A percentile compares a stretch with the other conserved stretches of the same genome.
Conservation (phyloP, 305 asterid species). For the Plantago coronopus region DNA sequence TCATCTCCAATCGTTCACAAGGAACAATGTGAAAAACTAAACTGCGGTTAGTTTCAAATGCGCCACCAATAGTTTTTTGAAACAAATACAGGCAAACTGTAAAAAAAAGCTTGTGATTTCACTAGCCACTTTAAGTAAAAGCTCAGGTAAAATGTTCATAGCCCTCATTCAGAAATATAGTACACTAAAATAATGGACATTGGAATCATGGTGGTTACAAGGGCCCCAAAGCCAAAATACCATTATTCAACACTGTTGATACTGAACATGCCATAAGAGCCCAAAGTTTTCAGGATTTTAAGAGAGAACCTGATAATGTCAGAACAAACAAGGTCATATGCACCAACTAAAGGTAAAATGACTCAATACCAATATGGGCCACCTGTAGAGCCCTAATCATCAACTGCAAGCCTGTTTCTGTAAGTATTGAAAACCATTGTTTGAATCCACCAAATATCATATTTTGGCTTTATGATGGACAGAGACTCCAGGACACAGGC, state of each 20-base stretch:
- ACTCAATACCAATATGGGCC: slow-evolving; percentile 25
- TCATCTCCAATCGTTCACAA: no score
- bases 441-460: slow-evolving; percentile 25
- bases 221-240: slow-evolving; percentile 25
- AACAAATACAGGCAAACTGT: neutral
- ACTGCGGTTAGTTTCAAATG: no score
- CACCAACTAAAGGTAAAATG: slow-evolving; percentile 17
- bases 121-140: neutral
- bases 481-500: slow-evolving; percentile 25
- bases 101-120: neutral
- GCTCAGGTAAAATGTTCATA: neutral
- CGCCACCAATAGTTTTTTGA: neutral
- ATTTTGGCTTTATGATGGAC: slow-evolving; percentile 27
- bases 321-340: slow-evolving; percentile 20
- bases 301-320: slow-evolving; percentile 24
- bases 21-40: no score
- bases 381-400: slow-evolving; percentile 21
- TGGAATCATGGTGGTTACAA: slow-evolving; percentile 11
- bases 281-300: slow-evolving; percentile 30
- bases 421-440: slow-evolving; percentile 10
- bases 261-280: slow-evolving; percentile 22
- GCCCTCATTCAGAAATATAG: neutral
- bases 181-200: slow-evolving; percentile 4
- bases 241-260: slow-evolving; percentile 18
- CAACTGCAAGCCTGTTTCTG: slow-evolving; percentile 27